Evolutionary conservation across 2,329 filamentous ascomycete species (phyloP).

Genomic region (Cladosporium oxysporum): DNA sequence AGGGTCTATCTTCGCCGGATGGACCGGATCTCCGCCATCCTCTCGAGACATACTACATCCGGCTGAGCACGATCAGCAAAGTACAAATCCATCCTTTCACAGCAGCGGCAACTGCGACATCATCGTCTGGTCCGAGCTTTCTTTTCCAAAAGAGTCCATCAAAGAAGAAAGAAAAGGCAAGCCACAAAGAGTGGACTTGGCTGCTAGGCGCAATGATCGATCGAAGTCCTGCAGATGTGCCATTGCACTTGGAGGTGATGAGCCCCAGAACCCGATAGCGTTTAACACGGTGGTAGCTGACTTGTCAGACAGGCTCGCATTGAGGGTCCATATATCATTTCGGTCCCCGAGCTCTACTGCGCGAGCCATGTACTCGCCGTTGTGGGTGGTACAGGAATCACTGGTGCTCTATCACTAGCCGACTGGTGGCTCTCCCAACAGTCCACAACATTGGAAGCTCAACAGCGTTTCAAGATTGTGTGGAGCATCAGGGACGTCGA

Average conservation of each 20-base stretch:
- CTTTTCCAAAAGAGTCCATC: not conserved
- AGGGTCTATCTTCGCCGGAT: not conserved
- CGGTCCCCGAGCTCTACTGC: not conserved
- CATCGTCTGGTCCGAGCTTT: not conserved
- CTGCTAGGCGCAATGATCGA: not conserved
- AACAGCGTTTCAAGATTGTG: not conserved
- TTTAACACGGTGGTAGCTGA: not conserved
- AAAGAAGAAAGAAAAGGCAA: not conserved
- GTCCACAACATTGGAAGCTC: not conserved
- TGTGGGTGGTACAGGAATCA: not conserved
- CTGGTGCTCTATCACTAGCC: not conserved
- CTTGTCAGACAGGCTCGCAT: not conserved
- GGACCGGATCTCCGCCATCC: not conserved
- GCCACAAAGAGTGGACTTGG: constrained; percentile 1
- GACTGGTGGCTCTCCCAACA: not conserved
- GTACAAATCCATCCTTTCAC: not conserved
- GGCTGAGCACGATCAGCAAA: not conserved
- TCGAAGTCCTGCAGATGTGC: not conserved
- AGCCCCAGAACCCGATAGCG: not conserved
- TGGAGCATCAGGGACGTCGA: not conserved
- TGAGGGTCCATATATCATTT: not conserved
- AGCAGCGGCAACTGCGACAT: not conserved
- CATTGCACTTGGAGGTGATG: not conserved
- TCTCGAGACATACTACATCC: not conserved
- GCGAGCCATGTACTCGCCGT: not conserved